Evolutionary conservation across 228 moss, liverwort and hornwort genomes (phyloP).

Genomic region (Sphagnum magellanicum): DNA sequence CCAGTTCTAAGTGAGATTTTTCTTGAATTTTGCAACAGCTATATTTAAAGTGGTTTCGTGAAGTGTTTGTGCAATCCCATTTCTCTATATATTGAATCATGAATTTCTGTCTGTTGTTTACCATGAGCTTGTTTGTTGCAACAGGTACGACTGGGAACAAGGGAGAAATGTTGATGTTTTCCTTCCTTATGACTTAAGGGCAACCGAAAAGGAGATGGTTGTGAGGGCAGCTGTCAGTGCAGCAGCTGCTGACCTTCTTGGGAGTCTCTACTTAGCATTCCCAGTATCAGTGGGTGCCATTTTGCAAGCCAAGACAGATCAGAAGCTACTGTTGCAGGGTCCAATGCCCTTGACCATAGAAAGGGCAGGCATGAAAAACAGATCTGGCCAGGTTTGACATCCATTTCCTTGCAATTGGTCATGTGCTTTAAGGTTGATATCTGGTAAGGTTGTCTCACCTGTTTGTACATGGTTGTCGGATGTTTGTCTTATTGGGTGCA

Average conservation of each 20-base stretch:
- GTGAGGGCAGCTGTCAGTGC: slow-evolving; percentile 11
- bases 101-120: no score
- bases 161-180: slow-evolving; percentile 22
- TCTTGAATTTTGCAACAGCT: no score
- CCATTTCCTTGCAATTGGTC: background rate
- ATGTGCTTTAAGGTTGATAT: background rate
- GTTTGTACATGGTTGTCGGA: background rate
- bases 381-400: slow-evolving; percentile 31
- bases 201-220: slow-evolving; percentile 16
- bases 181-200: slow-evolving; percentile 1
- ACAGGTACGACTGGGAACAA: slow-evolving; percentile 32
- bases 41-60: no score
- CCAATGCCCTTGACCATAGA: slow-evolving; percentile 20
- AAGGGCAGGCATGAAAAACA: slow-evolving; percentile 18
- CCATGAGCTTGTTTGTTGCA: no score
- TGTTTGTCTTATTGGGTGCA: slow-evolving; percentile 22
- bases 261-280: slow-evolving; percentile 79
- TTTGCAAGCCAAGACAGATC: slow-evolving; percentile 25
- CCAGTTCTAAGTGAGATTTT: no score
- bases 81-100: no score
- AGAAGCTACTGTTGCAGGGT: slow-evolving; percentile 21
- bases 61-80: no score
- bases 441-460: background rate
- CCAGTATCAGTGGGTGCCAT: slow-evolving; percentile 71
- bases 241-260: slow-evolving; percentile 56